Conservation (phyloP, 163 green algal species). For the Chlorella variabilis region DNA sequence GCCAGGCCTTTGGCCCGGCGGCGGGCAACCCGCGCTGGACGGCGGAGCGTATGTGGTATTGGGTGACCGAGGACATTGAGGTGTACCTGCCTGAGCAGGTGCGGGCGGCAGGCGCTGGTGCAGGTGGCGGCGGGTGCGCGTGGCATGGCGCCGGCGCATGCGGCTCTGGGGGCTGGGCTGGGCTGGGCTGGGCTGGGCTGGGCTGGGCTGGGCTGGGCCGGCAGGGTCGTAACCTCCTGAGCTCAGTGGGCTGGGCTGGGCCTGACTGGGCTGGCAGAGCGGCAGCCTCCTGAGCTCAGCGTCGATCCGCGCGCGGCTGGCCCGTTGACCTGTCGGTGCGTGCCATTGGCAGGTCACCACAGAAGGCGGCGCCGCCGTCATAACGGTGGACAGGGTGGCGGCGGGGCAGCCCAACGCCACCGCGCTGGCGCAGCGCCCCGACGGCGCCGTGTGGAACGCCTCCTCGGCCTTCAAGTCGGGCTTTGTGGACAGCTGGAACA, state of each 20-base stretch:
- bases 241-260: no score
- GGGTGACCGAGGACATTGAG: constrained; percentile 23
- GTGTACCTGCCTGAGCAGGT: constrained; percentile 49
- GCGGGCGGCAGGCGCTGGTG: background rate
- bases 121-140: background rate
- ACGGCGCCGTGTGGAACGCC: constrained; percentile 9
- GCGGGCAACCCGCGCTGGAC: constrained; percentile 38
- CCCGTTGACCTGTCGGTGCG: background rate
- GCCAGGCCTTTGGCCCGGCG: constrained; percentile 15
- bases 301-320: no score
- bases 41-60: constrained; percentile 33
- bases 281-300: no score
- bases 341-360: constrained; percentile 13
- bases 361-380: background rate
- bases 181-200: no score
- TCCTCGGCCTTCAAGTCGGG: constrained; percentile 31
- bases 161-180: no score
- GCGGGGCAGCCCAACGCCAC: background rate
- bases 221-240: no score
- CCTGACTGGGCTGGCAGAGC: no score
- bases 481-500: constrained; percentile 45
- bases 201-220: no score
- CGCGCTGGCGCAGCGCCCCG: constrained; percentile 1
- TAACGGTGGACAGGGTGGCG: constrained; percentile 34
- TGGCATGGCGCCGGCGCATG: background rate